A percentile compares a stretch with the other conserved stretches of the same genome.
Evolutionary conservation across 768 basidiomycete genomes (phyloP).

Genomic region (Boletus vinaceobasis): DNA sequence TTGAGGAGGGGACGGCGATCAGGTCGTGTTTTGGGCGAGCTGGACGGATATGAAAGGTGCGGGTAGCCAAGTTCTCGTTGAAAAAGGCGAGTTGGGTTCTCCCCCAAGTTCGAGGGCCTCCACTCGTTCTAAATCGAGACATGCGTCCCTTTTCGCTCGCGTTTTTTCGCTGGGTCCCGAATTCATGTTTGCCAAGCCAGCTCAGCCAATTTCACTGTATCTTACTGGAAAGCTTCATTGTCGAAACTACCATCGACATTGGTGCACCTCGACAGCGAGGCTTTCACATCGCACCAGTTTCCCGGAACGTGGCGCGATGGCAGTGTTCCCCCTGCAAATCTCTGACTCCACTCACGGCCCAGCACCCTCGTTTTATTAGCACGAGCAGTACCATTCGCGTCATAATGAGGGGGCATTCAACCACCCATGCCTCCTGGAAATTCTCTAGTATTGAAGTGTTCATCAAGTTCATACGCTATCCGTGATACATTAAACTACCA

Average conservation of each 20-base stretch:
- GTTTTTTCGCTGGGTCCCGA: conserved; percentile 1
- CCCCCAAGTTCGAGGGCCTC: conserved; percentile 6
- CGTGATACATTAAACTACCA: conserved; percentile 20
- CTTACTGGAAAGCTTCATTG: not conserved
- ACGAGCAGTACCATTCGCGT: too few relatives aligned
- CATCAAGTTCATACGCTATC: conserved; percentile 22
- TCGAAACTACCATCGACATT: not conserved
- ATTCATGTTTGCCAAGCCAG: conserved; percentile 12
- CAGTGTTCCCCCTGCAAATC: conserved; percentile 5
- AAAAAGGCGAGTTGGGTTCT: not conserved
- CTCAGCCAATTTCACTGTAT: too few relatives aligned
- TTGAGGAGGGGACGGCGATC: conserved; percentile 9
- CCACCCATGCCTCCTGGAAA: not conserved
- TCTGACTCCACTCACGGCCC: not conserved
- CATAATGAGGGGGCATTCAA: too few relatives aligned
- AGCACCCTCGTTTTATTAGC: not conserved
- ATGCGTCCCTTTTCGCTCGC: conserved; percentile 3
- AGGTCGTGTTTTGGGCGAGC: conserved; percentile 10
- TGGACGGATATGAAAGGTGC: conserved; percentile 6
- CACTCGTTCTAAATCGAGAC: conserved; percentile 25
- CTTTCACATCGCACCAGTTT: conserved; percentile 10
- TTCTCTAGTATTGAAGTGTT: conserved; percentile 6
- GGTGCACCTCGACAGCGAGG: not conserved
- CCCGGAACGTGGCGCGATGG: conserved; percentile 27
- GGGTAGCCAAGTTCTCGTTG: not conserved